Evolutionary conservation across 2,329 filamentous ascomycete genomes (phyloP).

Genomic region (Pestalotiopsis sp.): DNA sequence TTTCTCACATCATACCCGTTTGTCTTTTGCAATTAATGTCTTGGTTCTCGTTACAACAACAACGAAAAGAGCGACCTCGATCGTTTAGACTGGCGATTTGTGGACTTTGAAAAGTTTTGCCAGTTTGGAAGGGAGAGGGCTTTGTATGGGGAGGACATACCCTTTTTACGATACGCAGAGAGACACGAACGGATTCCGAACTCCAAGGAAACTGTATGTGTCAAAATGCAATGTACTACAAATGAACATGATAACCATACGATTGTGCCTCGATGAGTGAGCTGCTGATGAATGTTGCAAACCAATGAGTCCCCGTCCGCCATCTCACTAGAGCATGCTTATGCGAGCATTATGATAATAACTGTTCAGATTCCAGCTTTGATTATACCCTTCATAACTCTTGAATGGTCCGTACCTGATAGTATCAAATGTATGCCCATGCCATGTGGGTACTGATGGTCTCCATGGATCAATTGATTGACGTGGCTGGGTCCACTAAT

Average conservation of each 20-base stretch:
- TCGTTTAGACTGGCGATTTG: slow-evolving; percentile 15
- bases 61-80: slow-evolving; percentile 11
- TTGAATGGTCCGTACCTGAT: too few species aligned
- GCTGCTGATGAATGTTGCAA: too few species aligned
- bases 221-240: slow-evolving; percentile 6
- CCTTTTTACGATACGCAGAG: slow-evolving; percentile 8
- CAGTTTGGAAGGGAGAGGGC: slow-evolving; percentile 10
- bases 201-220: not conserved
- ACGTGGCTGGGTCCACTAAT: slow-evolving; percentile 1
- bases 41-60: slow-evolving; percentile 25
- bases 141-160: slow-evolving; percentile 12
- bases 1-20: slow-evolving; percentile 14
- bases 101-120: slow-evolving; percentile 15
- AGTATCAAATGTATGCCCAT: too few species aligned
- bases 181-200: not conserved
- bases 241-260: slow-evolving; percentile 5
- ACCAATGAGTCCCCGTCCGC: too few species aligned
- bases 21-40: slow-evolving; percentile 44
- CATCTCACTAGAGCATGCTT: too few species aligned
- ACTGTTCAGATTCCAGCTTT: too few species aligned
- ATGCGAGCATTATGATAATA: too few species aligned
- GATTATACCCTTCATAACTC: too few species aligned
- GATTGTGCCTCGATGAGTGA: not conserved
- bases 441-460: too few species aligned
- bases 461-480: not conserved